These are phyloP conservation scores for Asterophora lycoperdoides DNA, from an alignment of 768 basidiomycete genomes.

Conservation along the genomic window DNA sequence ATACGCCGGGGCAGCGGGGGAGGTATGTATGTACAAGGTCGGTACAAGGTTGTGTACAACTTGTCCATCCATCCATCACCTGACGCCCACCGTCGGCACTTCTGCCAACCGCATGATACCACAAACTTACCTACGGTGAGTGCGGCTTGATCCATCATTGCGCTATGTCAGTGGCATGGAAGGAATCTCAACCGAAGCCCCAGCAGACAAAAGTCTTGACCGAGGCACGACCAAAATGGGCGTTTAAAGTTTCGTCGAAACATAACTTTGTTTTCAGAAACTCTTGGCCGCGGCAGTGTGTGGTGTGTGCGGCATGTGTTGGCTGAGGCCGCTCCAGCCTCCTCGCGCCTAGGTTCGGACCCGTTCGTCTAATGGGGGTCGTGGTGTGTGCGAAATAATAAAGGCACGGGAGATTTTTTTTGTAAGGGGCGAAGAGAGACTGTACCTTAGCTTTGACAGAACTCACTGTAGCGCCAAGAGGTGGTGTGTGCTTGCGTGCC, in stretches of 20 bases:
- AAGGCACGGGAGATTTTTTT: constrained; percentile 4
- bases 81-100: constrained; percentile 3
- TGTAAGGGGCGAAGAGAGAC: constrained; percentile 2
- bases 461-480: constrained; percentile 2
- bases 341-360: background rate
- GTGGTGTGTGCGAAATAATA: background rate
- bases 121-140: constrained; percentile 5
- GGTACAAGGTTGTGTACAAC: too few species aligned
- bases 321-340: background rate
- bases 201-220: too few species aligned
- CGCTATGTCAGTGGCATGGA: background rate
- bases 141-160: background rate
- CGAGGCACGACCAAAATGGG: constrained; percentile 4
- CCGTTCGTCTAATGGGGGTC: constrained; percentile 3
- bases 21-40: too few species aligned
- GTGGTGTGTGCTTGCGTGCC: background rate
- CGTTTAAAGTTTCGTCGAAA: background rate
- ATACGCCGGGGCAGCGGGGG: too few species aligned
- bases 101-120: background rate
- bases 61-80: too few species aligned
- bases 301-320: background rate
- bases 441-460: constrained; percentile 8
- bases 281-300: too few species aligned
- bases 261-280: background rate
- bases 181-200: background rate